Conservation (phyloP, 2,329 filamentous ascomycete species). For the Chrysoporthe puriensis region DNA sequence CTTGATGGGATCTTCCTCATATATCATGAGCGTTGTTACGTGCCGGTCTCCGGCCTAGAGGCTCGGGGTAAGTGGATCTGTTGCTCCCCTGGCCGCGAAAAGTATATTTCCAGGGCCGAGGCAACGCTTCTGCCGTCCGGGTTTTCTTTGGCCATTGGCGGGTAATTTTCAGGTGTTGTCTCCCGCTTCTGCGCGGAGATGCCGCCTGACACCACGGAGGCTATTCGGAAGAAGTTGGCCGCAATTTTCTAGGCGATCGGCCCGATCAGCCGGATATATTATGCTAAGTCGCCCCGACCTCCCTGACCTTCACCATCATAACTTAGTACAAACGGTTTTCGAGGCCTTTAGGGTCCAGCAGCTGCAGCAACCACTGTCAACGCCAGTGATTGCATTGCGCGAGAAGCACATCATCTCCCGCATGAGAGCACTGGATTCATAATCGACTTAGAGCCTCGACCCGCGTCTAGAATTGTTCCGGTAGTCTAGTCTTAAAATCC, state of each 20-base stretch:
- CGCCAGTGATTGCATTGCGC: not conserved
- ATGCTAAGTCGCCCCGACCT: not conserved
- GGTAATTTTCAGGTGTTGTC: conserved; percentile 10
- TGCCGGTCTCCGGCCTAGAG: not conserved
- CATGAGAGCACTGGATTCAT: not conserved
- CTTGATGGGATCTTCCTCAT: not conserved
- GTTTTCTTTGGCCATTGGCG: conserved; percentile 22
- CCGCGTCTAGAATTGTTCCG: too few species aligned
- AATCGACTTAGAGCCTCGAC: not conserved
- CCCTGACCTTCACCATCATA: not conserved
- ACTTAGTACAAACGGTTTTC: too few species aligned
- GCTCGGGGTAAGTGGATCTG: conserved; percentile 4
- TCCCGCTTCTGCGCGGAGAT: conserved; percentile 4
- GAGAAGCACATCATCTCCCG: not conserved
- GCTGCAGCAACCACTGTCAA: too few species aligned
- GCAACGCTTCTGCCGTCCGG: not conserved
- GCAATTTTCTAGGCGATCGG: conserved; percentile 15
- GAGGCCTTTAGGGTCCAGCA: too few species aligned
- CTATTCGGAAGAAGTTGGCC: conserved; percentile 22
- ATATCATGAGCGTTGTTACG: not conserved
- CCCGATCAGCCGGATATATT: not conserved
- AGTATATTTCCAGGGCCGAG: not conserved
- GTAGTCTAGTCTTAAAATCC: too few species aligned
- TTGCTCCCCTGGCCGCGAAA: conserved; percentile 1
- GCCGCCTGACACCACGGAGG: conserved; percentile 10